Conservation (phyloP, 2,329 filamentous ascomycete species). For the Daldinia sp. region DNA sequence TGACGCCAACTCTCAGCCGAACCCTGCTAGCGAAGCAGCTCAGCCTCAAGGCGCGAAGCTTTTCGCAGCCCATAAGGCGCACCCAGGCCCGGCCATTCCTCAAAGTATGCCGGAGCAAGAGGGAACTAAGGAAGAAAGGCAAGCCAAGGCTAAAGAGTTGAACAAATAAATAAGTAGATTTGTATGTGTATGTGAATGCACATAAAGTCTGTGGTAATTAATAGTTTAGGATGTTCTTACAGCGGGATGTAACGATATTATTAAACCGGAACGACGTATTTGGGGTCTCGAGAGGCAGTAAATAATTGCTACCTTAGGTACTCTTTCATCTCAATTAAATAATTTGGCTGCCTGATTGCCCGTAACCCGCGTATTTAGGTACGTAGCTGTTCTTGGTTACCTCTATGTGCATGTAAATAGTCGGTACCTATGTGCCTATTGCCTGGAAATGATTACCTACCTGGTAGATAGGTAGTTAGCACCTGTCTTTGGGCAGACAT, state of each 20-base stretch:
- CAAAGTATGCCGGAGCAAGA: slow-evolving; percentile 68
- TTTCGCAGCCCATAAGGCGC: slow-evolving; percentile 65
- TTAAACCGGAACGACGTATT: slow-evolving; percentile 9
- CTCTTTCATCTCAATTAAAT: neutral
- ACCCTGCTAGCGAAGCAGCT: slow-evolving; percentile 52
- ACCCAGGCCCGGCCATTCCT: slow-evolving; percentile 69
- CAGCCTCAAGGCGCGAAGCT: slow-evolving; percentile 55
- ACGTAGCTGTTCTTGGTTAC: neutral
- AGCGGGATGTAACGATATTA: slow-evolving; percentile 19
- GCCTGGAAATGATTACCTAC: neutral
- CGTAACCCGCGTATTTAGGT: neutral
- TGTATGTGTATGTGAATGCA: neutral
- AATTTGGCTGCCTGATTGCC: slow-evolving; percentile 2
- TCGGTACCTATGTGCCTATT: neutral
- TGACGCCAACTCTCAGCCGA: slow-evolving; percentile 56
- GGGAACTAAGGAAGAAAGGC: slow-evolving; percentile 76
- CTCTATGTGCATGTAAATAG: neutral
- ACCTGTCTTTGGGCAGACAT: neutral
- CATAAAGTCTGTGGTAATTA: neutral
- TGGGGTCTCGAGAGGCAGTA: slow-evolving; percentile 9
- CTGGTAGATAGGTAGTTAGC: too few relatives aligned
- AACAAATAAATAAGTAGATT: slow-evolving; percentile 63
- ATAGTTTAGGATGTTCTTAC: slow-evolving; percentile 4
- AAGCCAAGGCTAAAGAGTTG: slow-evolving; percentile 72
- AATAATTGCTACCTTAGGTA: neutral